Evolutionary conservation across 2,329 filamentous ascomycete species (phyloP).

Genomic region (Colletotrichum liaoningense): DNA sequence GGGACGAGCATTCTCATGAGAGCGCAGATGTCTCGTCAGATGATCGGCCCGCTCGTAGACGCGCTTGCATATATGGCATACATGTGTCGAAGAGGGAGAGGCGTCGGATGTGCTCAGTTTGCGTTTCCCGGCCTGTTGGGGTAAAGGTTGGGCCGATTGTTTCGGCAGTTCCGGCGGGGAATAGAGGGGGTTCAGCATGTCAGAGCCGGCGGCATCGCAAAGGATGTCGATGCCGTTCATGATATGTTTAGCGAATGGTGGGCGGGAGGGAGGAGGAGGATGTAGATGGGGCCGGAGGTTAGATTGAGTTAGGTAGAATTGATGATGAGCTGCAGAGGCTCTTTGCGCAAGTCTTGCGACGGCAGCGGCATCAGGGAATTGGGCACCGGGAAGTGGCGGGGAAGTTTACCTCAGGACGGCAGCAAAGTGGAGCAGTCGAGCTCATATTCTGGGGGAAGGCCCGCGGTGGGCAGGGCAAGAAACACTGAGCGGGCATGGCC

Average conservation of each 20-base stretch:
- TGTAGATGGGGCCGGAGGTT: not conserved
- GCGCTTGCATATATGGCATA: constrained; percentile 31
- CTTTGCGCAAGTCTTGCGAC: constrained; percentile 11
- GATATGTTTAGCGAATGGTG: not conserved
- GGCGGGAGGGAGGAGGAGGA: not conserved
- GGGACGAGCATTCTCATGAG: constrained; percentile 32
- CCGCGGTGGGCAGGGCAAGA: constrained; percentile 3
- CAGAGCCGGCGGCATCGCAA: constrained; percentile 33
- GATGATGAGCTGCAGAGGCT: constrained; percentile 10
- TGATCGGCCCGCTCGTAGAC: constrained; percentile 34
- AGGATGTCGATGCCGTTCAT: constrained; percentile 33
- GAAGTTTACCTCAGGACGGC: constrained; percentile 1
- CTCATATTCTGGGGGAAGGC: constrained; percentile 3
- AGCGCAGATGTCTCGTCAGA: constrained; percentile 29
- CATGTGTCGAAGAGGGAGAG: constrained; percentile 21
- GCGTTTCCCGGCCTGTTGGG: constrained; percentile 21
- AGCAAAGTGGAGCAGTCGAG: not conserved
- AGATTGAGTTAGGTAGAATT: constrained; percentile 12
- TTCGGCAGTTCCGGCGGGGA: constrained; percentile 22
- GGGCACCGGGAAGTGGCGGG: constrained; percentile 32
- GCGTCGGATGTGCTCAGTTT: constrained; percentile 26
- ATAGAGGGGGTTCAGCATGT: constrained; percentile 29
- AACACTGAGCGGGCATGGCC: not conserved
- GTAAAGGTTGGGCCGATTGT: constrained; percentile 20
- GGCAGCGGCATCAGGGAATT: constrained; percentile 19